Conservation (phyloP, 176 grass and related monocot genomes). For the Raddia guianensis region DNA sequence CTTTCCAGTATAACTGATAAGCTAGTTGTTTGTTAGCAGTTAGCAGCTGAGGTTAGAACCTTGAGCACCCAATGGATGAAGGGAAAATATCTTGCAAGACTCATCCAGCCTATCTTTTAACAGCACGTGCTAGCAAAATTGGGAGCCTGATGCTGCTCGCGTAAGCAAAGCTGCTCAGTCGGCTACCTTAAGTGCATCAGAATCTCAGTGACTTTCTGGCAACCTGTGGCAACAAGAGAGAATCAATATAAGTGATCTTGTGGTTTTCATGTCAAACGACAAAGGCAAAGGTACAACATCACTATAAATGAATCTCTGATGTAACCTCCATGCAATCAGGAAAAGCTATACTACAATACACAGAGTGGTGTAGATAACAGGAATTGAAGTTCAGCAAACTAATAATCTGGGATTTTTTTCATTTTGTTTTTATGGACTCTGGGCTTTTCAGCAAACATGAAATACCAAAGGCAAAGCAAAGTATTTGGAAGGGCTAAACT, state of each 20-base stretch:
- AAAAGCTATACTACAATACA: background rate
- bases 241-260: slow-evolving; percentile 36
- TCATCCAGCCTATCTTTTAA: slow-evolving; percentile 23
- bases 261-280: background rate
- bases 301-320: slow-evolving; percentile 9
- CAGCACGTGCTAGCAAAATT: slow-evolving; percentile 33
- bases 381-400: background rate
- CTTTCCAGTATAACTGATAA: slow-evolving; percentile 28
- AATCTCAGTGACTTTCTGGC: slow-evolving; percentile 91
- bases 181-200: slow-evolving; percentile 32
- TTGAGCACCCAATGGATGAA: slow-evolving; percentile 5
- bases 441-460: background rate
- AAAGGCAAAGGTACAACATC: background rate
- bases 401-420: background rate
- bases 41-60: slow-evolving; percentile 35
- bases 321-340: background rate
- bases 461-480: slow-evolving; percentile 21
- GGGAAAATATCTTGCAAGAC: slow-evolving; percentile 20
- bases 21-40: slow-evolving; percentile 40
- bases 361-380: background rate
- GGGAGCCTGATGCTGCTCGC: slow-evolving; percentile 13
- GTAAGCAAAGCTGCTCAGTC: slow-evolving; percentile 19
- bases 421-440: background rate
- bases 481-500: background rate
- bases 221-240: slow-evolving; percentile 56